phyloP scores from a whole-genome alignment of 768 basidiomycete genomes.

The Postia placenta region DNA sequence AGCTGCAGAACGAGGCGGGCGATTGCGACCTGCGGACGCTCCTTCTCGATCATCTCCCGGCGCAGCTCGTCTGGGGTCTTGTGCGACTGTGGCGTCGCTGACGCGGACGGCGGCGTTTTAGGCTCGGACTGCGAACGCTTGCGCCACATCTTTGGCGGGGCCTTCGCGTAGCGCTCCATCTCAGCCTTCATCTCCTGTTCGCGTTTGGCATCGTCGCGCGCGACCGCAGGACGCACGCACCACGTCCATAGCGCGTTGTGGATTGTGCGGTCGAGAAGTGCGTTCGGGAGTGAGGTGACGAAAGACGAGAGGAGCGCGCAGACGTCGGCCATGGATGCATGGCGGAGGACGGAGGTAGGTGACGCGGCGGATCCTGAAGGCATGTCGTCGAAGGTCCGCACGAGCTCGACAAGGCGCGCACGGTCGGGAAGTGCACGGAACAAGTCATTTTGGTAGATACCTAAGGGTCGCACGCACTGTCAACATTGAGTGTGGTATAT shows the following conservation, averaged over 20 bases:
- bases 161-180: not conserved
- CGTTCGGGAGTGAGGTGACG: conserved; percentile 39
- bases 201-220: conserved; percentile 25
- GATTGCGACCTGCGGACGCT: conserved; percentile 28
- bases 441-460: conserved; percentile 36
- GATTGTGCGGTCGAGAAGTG: conserved; percentile 37
- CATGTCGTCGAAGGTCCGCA: conserved; percentile 25
- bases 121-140: not conserved
- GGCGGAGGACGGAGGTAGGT: conserved; percentile 20
- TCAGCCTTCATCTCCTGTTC: not conserved
- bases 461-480: conserved; percentile 17
- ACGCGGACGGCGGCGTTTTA: not conserved
- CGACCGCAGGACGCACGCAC: conserved; percentile 38
- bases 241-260: conserved; percentile 37
- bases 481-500: not conserved
- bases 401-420: conserved; percentile 32
- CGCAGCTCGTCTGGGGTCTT: conserved; percentile 8
- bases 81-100: not conserved
- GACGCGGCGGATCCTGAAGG: conserved; percentile 15
- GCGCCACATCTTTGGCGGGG: not conserved
- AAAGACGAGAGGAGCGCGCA: conserved; percentile 42
- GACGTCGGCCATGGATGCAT: conserved; percentile 36
- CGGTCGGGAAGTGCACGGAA: conserved; percentile 39
- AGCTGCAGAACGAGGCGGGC: conserved; percentile 48
- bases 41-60: conserved; percentile 22